Evolutionary conservation across 2,329 filamentous ascomycete genomes (phyloP).

Genomic region (Calonectria fujianensis): DNA sequence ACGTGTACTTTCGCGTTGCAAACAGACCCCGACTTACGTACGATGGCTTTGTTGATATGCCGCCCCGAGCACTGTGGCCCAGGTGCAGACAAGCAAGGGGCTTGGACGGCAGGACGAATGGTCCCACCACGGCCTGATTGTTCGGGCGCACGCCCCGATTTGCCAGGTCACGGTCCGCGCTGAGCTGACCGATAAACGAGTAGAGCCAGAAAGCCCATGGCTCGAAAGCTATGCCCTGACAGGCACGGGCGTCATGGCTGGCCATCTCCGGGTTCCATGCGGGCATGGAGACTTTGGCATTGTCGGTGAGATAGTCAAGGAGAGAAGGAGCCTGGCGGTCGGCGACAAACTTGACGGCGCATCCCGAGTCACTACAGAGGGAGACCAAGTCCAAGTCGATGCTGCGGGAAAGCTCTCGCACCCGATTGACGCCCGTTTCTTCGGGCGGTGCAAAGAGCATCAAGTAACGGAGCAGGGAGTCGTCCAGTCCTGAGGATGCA

Average conservation of each 20-base stretch:
- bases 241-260: conserved; percentile 55
- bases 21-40: conserved; percentile 62
- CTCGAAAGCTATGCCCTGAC: conserved; percentile 61
- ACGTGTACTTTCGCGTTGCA: conserved; percentile 58
- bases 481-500: conserved; percentile 52
- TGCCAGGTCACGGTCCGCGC: conserved; percentile 59
- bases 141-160: conserved; percentile 44
- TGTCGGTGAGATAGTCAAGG: conserved; percentile 59
- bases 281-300: conserved; percentile 56
- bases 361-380: conserved; percentile 58
- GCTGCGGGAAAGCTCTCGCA: conserved; percentile 56
- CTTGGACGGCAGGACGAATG: conserved; percentile 62
- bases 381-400: conserved; percentile 61
- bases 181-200: conserved; percentile 63
- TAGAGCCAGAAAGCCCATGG: conserved; percentile 66
- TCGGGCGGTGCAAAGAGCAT: conserved; percentile 59
- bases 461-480: conserved; percentile 60
- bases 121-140: conserved; percentile 58
- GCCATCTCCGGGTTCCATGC: conserved; percentile 58
- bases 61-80: conserved; percentile 60
- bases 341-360: conserved; percentile 58
- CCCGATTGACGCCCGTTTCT: conserved; percentile 48
- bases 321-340: conserved; percentile 57
- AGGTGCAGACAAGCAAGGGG: conserved; percentile 62
- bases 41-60: conserved; percentile 59